phyloP scores from a whole-genome alignment of 208 protist genomes.

The Herpetomonas samuelpessoai region DNA sequence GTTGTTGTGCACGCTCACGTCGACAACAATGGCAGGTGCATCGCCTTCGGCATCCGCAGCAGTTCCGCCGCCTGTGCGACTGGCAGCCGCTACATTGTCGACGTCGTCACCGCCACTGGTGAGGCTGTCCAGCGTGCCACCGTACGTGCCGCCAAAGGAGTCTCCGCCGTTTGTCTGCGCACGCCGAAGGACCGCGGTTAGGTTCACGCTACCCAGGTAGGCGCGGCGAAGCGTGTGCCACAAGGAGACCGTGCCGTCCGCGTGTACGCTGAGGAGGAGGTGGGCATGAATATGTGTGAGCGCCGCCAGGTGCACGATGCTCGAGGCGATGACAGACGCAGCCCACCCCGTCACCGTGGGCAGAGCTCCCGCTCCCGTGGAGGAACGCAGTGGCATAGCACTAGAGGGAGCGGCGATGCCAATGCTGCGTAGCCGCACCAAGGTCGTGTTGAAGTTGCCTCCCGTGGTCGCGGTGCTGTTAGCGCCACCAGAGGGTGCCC shows the following conservation, averaged over 20 bases:
- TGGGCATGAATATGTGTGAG: conserved; percentile 35
- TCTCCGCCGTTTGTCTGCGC: conserved; percentile 10
- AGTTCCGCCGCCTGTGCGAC: not conserved
- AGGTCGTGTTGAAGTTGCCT: not conserved
- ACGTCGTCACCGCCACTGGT: not conserved
- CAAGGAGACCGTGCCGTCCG: conserved; percentile 68
- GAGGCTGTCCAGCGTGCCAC: not conserved
- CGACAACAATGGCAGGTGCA: conserved; percentile 14
- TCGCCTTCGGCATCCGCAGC: conserved; percentile 8
- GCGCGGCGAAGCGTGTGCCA: conserved; percentile 74
- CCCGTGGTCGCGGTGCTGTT: not conserved
- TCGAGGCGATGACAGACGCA: conserved; percentile 19
- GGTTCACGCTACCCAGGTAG: conserved; percentile 53
- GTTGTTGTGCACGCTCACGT: conserved; percentile 18
- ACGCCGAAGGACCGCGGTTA: conserved; percentile 34
- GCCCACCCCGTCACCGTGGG: not conserved
- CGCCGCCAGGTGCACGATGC: conserved; percentile 41
- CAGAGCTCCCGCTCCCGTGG: not conserved
- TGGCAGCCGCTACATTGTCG: too few relatives aligned
- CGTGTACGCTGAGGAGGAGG: conserved; percentile 62
- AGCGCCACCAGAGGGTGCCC: not conserved
- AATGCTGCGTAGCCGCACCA: not conserved
- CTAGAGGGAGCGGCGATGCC: not conserved
- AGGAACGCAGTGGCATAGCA: not conserved
- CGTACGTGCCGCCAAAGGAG: conserved; percentile 6